Percentiles rank a stretch among this genome's conserved stretches.
These are phyloP conservation scores for Vitis hybrid DNA, from an alignment of 177 flowering plant species.

Conservation along the genomic window DNA sequence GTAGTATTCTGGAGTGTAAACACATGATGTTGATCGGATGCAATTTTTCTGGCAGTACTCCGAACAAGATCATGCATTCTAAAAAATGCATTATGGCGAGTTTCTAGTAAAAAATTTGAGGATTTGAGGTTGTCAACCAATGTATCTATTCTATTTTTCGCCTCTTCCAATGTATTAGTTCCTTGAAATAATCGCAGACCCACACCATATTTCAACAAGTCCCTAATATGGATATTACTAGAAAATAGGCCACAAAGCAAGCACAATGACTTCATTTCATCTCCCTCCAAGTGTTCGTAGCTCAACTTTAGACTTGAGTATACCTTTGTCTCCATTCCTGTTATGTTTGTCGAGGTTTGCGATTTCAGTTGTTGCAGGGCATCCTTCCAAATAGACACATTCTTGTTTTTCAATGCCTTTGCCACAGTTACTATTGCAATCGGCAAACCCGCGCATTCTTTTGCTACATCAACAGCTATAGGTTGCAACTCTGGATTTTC, in stretches of 20 bases:
- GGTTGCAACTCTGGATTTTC: background rate
- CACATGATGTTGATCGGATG: background rate
- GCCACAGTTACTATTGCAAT: conserved; percentile 15
- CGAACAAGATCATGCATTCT: background rate
- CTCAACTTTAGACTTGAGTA: background rate
- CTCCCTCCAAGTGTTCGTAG: too few species aligned
- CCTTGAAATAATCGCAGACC: background rate
- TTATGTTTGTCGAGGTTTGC: conserved; percentile 1
- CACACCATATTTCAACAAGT: background rate
- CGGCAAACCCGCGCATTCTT: conserved; percentile 21
- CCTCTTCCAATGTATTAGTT: too few species aligned
- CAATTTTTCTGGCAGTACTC: background rate
- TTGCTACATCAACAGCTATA: background rate
- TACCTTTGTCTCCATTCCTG: background rate
- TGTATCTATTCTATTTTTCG: background rate
- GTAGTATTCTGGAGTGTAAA: background rate
- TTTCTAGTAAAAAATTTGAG: background rate
- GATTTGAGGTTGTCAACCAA: background rate
- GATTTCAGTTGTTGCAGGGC: conserved; percentile 1
- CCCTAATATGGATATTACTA: background rate
- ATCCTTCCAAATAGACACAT: background rate
- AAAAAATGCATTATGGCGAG: background rate
- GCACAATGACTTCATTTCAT: background rate
- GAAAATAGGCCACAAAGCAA: background rate
- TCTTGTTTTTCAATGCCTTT: conserved; percentile 10